phyloP scores from a whole-genome alignment of 306 rosid species.

The Canavalia ensiformis region DNA sequence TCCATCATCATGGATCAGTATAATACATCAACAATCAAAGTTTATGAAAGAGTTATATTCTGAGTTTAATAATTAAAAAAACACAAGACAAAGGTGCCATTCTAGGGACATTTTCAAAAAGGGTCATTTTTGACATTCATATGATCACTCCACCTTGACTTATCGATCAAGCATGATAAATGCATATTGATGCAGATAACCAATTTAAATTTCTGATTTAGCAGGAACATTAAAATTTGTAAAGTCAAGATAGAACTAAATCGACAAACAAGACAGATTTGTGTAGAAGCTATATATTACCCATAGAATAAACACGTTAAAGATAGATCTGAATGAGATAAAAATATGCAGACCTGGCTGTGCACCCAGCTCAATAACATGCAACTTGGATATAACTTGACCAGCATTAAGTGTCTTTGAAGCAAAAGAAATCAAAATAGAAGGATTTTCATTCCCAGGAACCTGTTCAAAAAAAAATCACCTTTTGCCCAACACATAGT shows the following conservation, averaged over 20 bases:
- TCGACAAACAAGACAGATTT: slow-evolving; percentile 21
- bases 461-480: slow-evolving; percentile 63
- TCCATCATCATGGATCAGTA: slow-evolving; percentile 25
- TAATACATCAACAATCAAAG: slow-evolving; percentile 26
- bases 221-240: slow-evolving; percentile 30
- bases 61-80: background rate
- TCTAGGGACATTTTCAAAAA: background rate
- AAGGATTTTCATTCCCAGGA: slow-evolving; percentile 94
- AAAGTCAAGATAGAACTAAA: slow-evolving; percentile 1
- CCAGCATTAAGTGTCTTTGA: slow-evolving; percentile 96
- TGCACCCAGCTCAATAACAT: slow-evolving; percentile 98
- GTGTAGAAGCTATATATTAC: slow-evolving; percentile 15
- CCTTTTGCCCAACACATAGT: slow-evolving; percentile 5
- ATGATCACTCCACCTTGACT: background rate
- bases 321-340: slow-evolving; percentile 31
- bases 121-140: slow-evolving; percentile 11
- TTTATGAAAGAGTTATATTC: slow-evolving; percentile 8
- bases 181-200: slow-evolving; percentile 32
- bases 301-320: slow-evolving; percentile 39
- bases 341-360: slow-evolving; percentile 85
- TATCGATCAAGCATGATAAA: slow-evolving; percentile 37
- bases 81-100: background rate
- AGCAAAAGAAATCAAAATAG: slow-evolving; percentile 90
- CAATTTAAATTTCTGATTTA: slow-evolving; percentile 32
- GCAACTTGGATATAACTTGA: slow-evolving; percentile 84